Conservation (phyloP, 129 eudicot genomes). For the Helichrysum umbraculigerum region DNA sequence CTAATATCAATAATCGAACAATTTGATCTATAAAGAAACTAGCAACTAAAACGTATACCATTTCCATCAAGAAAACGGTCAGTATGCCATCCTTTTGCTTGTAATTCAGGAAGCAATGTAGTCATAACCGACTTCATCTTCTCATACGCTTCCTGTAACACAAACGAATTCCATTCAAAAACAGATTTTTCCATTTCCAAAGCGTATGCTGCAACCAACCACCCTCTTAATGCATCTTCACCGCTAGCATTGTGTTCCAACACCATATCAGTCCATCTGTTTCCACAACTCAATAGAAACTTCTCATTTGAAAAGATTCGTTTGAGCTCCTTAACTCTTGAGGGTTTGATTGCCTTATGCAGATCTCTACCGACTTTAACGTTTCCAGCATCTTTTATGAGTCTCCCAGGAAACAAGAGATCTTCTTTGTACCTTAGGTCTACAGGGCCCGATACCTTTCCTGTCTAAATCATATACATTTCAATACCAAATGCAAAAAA, state of each 20-base stretch:
- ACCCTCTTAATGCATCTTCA: slow-evolving; percentile 94
- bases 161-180: slow-evolving; percentile 15
- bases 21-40: not conserved
- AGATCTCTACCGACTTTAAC: slow-evolving; percentile 80
- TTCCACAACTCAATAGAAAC: slow-evolving; percentile 64
- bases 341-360: slow-evolving; percentile 64
- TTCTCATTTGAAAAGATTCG: slow-evolving; percentile 78
- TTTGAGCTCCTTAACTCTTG: slow-evolving; percentile 55
- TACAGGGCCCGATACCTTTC: slow-evolving; percentile 78
- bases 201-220: slow-evolving; percentile 94
- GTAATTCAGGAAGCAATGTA: slow-evolving; percentile 60
- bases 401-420: slow-evolving; percentile 78
- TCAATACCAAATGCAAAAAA: not conserved
- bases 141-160: slow-evolving; percentile 57
- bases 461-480: slow-evolving; percentile 49
- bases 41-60: slow-evolving; percentile 59
- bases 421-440: slow-evolving; percentile 88
- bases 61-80: slow-evolving; percentile 96
- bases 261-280: slow-evolving; percentile 79
- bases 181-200: slow-evolving; percentile 38
- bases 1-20: not conserved
- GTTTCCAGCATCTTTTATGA: slow-evolving; percentile 80
- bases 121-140: slow-evolving; percentile 54
- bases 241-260: slow-evolving; percentile 79
- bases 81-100: slow-evolving; percentile 92